Conservation (phyloP, 225 moss, liverwort and hornwort genomes). For the Polytrichum commune region DNA sequence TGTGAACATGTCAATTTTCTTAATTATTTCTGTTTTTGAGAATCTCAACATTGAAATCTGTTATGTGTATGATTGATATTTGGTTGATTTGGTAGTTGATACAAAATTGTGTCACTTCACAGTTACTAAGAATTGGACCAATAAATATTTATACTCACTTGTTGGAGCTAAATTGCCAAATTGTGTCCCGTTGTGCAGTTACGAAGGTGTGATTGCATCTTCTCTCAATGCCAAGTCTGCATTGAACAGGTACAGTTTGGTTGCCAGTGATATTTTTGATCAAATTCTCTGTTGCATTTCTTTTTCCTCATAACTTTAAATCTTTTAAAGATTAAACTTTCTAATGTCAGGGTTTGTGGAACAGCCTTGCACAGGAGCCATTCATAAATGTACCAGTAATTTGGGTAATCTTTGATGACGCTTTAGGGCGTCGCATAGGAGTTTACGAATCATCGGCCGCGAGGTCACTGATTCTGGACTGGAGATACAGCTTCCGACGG, state of each 20-base stretch:
- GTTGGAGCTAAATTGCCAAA: no score
- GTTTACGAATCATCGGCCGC: constrained; percentile 27
- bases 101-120: not conserved
- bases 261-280: not conserved
- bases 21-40: not conserved
- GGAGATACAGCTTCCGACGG: constrained; percentile 71
- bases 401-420: constrained; percentile 55
- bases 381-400: constrained; percentile 49
- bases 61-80: not conserved
- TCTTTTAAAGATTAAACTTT: not conserved
- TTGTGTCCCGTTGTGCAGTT: constrained; percentile 28
- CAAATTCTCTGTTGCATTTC: constrained; percentile 1
- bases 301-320: not conserved
- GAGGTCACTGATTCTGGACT: constrained; percentile 33
- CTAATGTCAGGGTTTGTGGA: constrained; percentile 12
- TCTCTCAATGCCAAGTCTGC: constrained; percentile 46
- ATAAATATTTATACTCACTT: no score
- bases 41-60: not conserved
- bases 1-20: not conserved
- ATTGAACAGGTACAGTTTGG: constrained; percentile 29
- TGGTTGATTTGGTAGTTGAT: not conserved
- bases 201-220: constrained; percentile 55
- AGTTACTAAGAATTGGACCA: no score
- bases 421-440: constrained; percentile 50
- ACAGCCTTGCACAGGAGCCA: constrained; percentile 59